Base-by-base conservation (phyloP, 805 yeast species). In the Wickerhamomyces hampshirensis region DNA sequence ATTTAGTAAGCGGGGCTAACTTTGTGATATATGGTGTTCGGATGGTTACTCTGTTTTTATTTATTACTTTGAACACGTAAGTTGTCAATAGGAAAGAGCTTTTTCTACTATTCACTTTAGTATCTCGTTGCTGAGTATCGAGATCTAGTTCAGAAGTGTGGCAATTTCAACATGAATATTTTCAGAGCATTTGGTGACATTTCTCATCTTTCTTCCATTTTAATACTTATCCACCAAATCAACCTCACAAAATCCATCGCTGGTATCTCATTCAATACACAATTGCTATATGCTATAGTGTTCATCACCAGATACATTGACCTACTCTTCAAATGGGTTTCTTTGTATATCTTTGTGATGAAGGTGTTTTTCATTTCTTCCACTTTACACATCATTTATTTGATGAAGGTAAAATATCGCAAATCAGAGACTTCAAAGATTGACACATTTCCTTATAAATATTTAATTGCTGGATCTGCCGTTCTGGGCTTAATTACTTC, bases 231-330 rank as follows among this genome's bases (percentile, higher is more conserved):
- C 34, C 80, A 77, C 37, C 75, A 87, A 28, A 86, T 93, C 48
- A 71, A 67, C 35, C 54, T 63, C 5, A 73, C 83, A 37, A 68
- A 67, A 42, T 80, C 94, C 6, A 78, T 84, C 31, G 74, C 77
- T 21, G 98, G 98, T 30, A 73, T 93, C 33, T 88, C 97, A 1
- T 65, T 85, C 55, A 91, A 91, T 63, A 85, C 98, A 0, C 98
- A 93, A 58, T 65, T 74, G 1, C 65, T 91, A 28, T 93, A 91
- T 58, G 77, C 73, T 29, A 44, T 80, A 23, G 95, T 87, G 14
- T 88, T 77, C 50, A 55, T 76, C 29, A 70, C 88, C 11, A 73
- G 96, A 43, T 88, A 87, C 59, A 46, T 84, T 40, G 64, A 63
- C 23, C 43, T 62, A 30, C 41, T 57, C 40, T 56, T 59, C 58